These are phyloP conservation scores for Jackrogersella minutella DNA, from an alignment of 495 filamentous ascomycete species.

Conservation along the genomic window DNA sequence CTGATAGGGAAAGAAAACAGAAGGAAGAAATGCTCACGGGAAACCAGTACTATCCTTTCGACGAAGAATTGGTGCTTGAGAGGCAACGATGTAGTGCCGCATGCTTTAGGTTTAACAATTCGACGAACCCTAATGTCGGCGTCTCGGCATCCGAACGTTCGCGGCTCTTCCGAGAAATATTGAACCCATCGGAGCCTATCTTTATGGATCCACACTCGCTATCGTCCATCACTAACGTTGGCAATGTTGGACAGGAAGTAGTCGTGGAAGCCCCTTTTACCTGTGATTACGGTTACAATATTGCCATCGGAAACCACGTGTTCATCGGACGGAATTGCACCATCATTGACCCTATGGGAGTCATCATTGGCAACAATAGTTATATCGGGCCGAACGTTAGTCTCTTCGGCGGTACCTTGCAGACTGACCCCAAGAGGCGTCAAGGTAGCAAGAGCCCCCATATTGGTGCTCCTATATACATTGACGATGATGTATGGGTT, in stretches of 20 bases:
- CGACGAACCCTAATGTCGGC: conserved; percentile 78
- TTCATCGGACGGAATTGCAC: conserved; percentile 86
- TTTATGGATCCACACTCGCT: conserved; percentile 55
- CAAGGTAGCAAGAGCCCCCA: conserved; percentile 78
- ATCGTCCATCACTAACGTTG: conserved; percentile 59
- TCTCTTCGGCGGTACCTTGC: conserved; percentile 78
- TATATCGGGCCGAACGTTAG: conserved; percentile 88
- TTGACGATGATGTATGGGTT: conserved; percentile 88
- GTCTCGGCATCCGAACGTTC: conserved; percentile 81
- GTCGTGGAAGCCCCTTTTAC: conserved; percentile 89
- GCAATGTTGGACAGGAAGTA: conserved; percentile 78
- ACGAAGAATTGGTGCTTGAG: conserved; percentile 81
- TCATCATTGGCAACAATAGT: conserved; percentile 80
- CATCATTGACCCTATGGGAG: conserved; percentile 78
- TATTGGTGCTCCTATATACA: conserved; percentile 74
- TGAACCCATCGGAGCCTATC: conserved; percentile 60
- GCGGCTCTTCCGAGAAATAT: conserved; percentile 79
- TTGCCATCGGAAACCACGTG: conserved; percentile 85
- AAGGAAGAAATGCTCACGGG: conserved; percentile 95
- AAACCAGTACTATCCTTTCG: conserved; percentile 79
- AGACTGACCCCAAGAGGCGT: conserved; percentile 77
- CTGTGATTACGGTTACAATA: conserved; percentile 97
- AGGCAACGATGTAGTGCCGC: conserved; percentile 86
- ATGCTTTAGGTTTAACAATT: conserved; percentile 88
- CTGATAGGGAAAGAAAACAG: conserved; percentile 65